Base-by-base conservation (phyloP, 2,329 filamentous ascomycete genomes). In the Sporothrix globosa region DNA sequence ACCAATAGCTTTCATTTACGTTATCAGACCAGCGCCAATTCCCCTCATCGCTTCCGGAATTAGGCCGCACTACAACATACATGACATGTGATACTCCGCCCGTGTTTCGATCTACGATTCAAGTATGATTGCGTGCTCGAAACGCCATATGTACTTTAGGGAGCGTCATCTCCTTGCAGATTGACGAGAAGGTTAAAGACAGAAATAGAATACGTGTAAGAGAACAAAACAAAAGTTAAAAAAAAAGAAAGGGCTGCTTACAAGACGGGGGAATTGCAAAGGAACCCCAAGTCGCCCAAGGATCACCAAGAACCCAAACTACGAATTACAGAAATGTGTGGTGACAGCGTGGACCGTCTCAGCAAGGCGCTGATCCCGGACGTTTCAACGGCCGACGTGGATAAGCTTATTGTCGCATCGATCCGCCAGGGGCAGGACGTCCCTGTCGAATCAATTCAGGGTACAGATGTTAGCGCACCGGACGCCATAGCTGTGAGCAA, bases 1-100 rank as follows among this genome's bases (percentile, higher is more conserved):
- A 96, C 92, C 2, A 96, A 83, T 0, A 95, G 86, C 93, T 97
- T 97, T 7, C 34, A 34, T 34, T 34, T 34, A 9, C 34, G 4
- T 6, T 30, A 30, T 30, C 2, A 3, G 27, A 4, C 27, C 27
- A 30, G 27, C 27, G 27, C n/a, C n/a, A 30, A 9, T 34, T 9
- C 34, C 34, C 34, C 34, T 97, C 93, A 0, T 93, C 94, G n/a
- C 41, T 14, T 17, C 10, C 41, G 1, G 41, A 4, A 44, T 44
- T 44, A 27, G 10, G 4, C 58, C 58, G n/a, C n/a, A 7, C 21
- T n/a, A 44, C n/a, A n/a, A n/a, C n/a, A n/a, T n/a, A n/a, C 39
- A 27, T 63, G n/a, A 46, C 60, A 65, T 65, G 41, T 65, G 60
- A 17, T 19, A 14, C 61, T 34, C 61, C 24, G 46, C 60, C 61